Conservation (phyloP, 2,329 filamentous ascomycete genomes). For the Bimuria novae-zelandiae region DNA sequence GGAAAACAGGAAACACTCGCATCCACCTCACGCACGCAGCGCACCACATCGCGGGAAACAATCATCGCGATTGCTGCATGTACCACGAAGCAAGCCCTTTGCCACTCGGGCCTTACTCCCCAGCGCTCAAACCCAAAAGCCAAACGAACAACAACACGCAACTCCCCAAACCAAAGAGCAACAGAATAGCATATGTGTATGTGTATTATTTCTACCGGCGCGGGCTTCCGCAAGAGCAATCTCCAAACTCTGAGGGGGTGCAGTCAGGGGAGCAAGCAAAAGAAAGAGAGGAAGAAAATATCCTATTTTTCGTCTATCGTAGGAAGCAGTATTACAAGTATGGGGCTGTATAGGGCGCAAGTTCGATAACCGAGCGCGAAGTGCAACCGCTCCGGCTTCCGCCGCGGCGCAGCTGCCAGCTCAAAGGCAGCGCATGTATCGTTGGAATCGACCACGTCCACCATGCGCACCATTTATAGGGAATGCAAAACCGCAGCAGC, state of each 20-base stretch:
- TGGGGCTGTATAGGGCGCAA: constrained; percentile 5
- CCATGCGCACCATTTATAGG: background rate
- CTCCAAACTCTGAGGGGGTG: no score
- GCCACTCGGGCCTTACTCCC: background rate
- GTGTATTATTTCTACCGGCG: no score
- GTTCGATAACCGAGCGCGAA: constrained; percentile 2
- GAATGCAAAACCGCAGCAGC: constrained; percentile 16
- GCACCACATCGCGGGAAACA: no score
- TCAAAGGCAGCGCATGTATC: background rate
- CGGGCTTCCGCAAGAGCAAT: no score
- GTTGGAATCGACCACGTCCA: constrained; percentile 12
- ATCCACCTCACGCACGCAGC: no score
- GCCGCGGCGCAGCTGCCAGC: constrained; percentile 1
- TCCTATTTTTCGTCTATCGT: background rate
- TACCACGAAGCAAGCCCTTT: constrained; percentile 17
- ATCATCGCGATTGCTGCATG: constrained; percentile 18
- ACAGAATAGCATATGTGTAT: background rate
- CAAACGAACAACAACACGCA: no score
- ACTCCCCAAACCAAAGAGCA: no score
- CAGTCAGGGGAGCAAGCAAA: constrained; percentile 7
- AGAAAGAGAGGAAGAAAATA: background rate
- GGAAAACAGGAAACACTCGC: no score
- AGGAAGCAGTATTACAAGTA: constrained; percentile 16
- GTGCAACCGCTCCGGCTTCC: constrained; percentile 6
- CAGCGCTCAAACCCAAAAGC: no score